Conservation (phyloP, 108 stramenopile genomes). For the Aureococcus anophagefferens region DNA sequence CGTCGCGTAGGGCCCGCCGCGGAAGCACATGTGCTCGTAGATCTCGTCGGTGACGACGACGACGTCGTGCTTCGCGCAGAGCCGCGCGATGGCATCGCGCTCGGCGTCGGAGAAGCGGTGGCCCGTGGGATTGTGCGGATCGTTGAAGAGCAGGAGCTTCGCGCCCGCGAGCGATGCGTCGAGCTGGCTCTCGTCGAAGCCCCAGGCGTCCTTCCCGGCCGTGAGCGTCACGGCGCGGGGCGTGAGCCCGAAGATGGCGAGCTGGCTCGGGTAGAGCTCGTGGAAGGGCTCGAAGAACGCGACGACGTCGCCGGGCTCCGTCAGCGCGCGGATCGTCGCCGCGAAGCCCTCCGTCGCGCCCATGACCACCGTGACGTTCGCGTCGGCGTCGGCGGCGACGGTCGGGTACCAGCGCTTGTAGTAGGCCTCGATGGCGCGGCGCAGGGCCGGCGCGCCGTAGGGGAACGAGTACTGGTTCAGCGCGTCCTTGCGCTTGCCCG, state of each 20-base stretch:
- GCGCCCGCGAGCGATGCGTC: neutral
- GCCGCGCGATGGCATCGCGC: constrained; percentile 7
- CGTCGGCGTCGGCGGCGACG: constrained; percentile 30
- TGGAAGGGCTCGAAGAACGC: constrained; percentile 65
- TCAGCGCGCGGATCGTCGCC: constrained; percentile 49
- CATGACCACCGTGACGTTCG: constrained; percentile 52
- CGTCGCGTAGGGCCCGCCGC: constrained; percentile 1
- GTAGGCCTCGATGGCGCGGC: constrained; percentile 40
- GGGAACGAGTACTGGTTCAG: constrained; percentile 64
- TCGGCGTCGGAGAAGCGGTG: neutral
- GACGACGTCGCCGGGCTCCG: constrained; percentile 53
- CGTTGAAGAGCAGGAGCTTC: neutral
- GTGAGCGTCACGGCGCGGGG: constrained; percentile 46
- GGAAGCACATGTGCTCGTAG: constrained; percentile 57
- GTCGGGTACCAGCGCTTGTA: constrained; percentile 43
- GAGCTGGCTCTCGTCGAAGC: neutral
- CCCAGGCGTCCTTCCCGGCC: neutral
- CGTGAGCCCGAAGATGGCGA: constrained; percentile 51
- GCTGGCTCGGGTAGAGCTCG: constrained; percentile 59
- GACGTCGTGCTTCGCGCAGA: constrained; percentile 49
- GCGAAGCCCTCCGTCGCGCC: constrained; percentile 64
- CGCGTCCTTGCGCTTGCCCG: constrained; percentile 23
- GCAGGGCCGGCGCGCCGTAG: constrained; percentile 50
- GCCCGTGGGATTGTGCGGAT: constrained; percentile 3
- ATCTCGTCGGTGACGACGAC: constrained; percentile 65